Conservation (phyloP, 2,329 filamentous ascomycete genomes). For the Trichoderma asperellum region DNA sequence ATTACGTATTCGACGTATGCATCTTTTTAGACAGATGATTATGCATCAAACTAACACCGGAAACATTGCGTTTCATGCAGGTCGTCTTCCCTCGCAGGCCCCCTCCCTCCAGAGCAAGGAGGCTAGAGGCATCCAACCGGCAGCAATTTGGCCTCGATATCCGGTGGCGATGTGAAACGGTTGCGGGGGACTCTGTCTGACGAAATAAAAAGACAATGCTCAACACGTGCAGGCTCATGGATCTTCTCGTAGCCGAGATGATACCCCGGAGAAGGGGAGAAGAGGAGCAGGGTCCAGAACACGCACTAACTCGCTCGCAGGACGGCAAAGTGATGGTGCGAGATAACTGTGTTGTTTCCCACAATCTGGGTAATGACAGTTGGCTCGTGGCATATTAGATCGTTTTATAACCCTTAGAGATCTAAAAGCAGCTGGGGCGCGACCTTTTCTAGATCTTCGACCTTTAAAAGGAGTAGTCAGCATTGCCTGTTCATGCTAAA, state of each 20-base stretch:
- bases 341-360: no score
- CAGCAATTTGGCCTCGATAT: neutral
- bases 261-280: neutral
- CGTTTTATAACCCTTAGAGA: constrained; percentile 58
- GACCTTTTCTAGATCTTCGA: constrained; percentile 88
- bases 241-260: neutral
- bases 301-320: neutral
- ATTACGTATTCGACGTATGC: neutral
- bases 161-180: neutral
- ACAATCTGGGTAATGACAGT: neutral
- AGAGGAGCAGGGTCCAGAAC: neutral
- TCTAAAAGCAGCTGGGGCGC: constrained; percentile 85
- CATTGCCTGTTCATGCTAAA: neutral
- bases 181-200: neutral
- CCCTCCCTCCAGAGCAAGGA: neutral
- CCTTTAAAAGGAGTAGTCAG: constrained; percentile 49
- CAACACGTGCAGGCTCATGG: neutral
- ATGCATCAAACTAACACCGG: constrained; percentile 15
- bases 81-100: neutral
- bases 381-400: neutral
- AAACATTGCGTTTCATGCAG: constrained; percentile 27
- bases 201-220: neutral
- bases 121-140: constrained; percentile 4
- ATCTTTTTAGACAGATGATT: neutral
- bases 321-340: neutral